Evolutionary conservation across 1,284 basidiomycete species (phyloP).

Genomic region (Polyporus tsugae): DNA sequence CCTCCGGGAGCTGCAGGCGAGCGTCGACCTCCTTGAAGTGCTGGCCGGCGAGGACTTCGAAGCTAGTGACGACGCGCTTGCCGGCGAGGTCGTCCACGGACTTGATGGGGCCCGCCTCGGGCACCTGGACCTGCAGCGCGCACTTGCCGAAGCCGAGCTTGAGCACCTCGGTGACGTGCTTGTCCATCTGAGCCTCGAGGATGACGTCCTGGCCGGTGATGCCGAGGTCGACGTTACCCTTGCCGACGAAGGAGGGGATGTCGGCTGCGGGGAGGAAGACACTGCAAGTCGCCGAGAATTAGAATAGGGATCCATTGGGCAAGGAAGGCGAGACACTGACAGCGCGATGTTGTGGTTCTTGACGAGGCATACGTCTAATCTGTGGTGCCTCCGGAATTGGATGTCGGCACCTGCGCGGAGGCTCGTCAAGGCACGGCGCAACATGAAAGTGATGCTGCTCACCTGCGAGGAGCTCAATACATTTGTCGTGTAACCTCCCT

Average conservation of each 20-base stretch:
- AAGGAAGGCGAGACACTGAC: constrained; percentile 50
- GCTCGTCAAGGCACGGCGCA: not conserved
- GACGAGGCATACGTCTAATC: constrained; percentile 93
- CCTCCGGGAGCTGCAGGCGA: constrained; percentile 56
- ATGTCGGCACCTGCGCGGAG: constrained; percentile 86
- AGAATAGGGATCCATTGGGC: constrained; percentile 5
- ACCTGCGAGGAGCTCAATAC: constrained; percentile 87
- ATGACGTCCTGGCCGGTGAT: constrained; percentile 99
- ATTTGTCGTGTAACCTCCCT: constrained; percentile 95
- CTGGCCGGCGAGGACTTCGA: constrained; percentile 85
- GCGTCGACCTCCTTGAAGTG: constrained; percentile 85
- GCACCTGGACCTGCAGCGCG: constrained; percentile 93
- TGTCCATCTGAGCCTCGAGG: constrained; percentile 85
- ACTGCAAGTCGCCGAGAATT: constrained; percentile 50
- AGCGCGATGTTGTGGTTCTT: constrained; percentile 95
- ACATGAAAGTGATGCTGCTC: constrained; percentile 30
- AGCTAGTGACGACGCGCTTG: constrained; percentile 93
- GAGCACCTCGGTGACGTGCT: constrained; percentile 82
- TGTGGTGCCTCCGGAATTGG: constrained; percentile 89
- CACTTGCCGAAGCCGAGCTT: constrained; percentile 96
- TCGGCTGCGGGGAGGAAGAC: constrained; percentile 98
- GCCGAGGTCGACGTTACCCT: constrained; percentile 94
- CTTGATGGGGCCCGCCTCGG: constrained; percentile 78
- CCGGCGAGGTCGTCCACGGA: constrained; percentile 86
- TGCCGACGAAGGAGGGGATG: constrained; percentile 98